These are phyloP conservation scores for Psilocybe subaeruginosa DNA, from an alignment of 768 basidiomycete species.

Conservation along the genomic window DNA sequence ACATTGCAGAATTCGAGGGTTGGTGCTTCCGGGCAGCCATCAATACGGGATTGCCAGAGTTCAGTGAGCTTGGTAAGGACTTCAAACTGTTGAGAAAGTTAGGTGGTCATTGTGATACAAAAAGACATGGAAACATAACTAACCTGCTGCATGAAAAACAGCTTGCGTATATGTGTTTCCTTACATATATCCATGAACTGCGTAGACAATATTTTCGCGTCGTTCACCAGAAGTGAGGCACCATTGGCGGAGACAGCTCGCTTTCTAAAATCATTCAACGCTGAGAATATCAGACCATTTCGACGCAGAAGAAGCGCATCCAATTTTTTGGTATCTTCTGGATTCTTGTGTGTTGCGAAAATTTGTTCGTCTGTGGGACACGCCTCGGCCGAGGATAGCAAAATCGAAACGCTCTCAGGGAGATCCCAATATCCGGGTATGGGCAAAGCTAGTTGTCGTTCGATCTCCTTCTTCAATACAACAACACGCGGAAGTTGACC, in stretches of 20 bases:
- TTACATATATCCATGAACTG: conserved; percentile 52
- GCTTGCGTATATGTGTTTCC: conserved; percentile 45
- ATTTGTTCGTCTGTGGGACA: conserved; percentile 46
- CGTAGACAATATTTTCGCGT: conserved; percentile 39
- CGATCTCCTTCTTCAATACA: conserved; percentile 46
- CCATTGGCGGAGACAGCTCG: conserved; percentile 26
- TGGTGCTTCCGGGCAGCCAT: conserved; percentile 52
- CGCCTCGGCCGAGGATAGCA: conserved; percentile 23
- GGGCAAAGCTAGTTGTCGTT: conserved; percentile 47
- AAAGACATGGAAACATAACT: conserved; percentile 4
- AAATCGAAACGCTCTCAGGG: conserved; percentile 36
- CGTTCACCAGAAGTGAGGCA: conserved; percentile 42
- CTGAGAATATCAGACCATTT: conserved; percentile 35
- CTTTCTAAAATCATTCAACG: conserved; percentile 36
- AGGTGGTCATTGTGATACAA: background rate
- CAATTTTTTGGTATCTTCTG: conserved; percentile 20
- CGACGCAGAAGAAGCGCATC: conserved; percentile 31
- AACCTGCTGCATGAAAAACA: conserved; percentile 59
- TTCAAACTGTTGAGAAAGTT: conserved; percentile 41
- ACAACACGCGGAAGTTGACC: conserved; percentile 49
- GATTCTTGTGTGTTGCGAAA: conserved; percentile 30
- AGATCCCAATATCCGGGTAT: conserved; percentile 53
- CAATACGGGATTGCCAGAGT: conserved; percentile 50
- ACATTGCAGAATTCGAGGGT: conserved; percentile 40
- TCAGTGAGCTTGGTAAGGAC: conserved; percentile 47